Percentiles rank a stretch among this genome's conserved stretches.
These are phyloP conservation scores for Glycine tomentella DNA, from an alignment of 306 rosid genomes.

Conservation along the genomic window DNA sequence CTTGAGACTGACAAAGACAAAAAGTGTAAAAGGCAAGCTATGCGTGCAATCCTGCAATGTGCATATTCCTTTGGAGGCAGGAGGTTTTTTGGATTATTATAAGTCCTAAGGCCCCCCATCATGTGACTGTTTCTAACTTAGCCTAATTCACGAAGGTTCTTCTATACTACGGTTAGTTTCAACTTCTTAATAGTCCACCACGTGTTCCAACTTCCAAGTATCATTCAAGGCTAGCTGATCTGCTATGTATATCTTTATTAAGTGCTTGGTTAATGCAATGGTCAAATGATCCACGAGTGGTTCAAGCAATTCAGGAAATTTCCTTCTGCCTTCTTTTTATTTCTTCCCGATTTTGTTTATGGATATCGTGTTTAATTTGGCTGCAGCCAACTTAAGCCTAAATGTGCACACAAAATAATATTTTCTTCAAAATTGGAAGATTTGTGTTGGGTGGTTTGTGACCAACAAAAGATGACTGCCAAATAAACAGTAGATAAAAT, in stretches of 20 bases:
- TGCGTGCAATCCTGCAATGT: not conserved
- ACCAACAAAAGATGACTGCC: not conserved
- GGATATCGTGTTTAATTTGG: conserved; percentile 10
- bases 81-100: not conserved
- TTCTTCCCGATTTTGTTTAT: not conserved
- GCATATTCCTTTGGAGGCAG: no score
- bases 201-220: conserved; percentile 20
- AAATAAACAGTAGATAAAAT: not conserved
- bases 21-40: conserved; percentile 28
- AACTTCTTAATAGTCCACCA: conserved; percentile 10
- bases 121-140: conserved; percentile 13
- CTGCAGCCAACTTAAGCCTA: conserved; percentile 17
- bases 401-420: not conserved
- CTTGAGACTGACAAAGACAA: conserved; percentile 29
- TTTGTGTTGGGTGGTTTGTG: not conserved
- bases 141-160: conserved; percentile 22
- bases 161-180: not conserved
- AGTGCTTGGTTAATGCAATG: conserved; percentile 14
- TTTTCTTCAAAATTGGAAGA: not conserved
- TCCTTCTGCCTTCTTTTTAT: not conserved
- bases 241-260: not conserved
- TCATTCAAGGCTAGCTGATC: not conserved
- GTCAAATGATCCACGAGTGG: not conserved
- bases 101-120: not conserved
- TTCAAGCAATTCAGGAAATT: conserved; percentile 16